A percentile compares a stretch with the other conserved stretches of the same genome.
phyloP scores from a whole-genome alignment of 1,139 yeast genomes.

The Suhomyces ambrosiae region DNA sequence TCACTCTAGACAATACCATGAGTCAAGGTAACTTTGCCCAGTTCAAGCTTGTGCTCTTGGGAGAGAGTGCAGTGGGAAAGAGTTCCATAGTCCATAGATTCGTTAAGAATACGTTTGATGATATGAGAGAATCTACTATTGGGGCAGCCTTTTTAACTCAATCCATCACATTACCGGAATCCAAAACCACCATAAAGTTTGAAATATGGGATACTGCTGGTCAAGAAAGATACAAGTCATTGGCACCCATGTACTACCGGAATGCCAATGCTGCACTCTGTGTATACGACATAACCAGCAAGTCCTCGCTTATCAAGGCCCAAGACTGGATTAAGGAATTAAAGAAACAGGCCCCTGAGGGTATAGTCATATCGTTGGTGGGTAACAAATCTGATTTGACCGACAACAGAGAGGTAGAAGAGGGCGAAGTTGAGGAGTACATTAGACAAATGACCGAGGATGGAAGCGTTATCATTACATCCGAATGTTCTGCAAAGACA shows the following conservation, averaged over 20 bases:
- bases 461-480: constrained; percentile 30
- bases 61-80: constrained; percentile 54
- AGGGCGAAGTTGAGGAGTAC: constrained; percentile 39
- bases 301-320: constrained; percentile 80
- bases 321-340: constrained; percentile 96
- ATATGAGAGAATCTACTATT: constrained; percentile 90
- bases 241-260: constrained; percentile 54
- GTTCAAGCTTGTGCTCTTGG: constrained; percentile 48
- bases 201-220: constrained; percentile 60
- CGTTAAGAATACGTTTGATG: constrained; percentile 82
- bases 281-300: constrained; percentile 32
- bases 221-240: constrained; percentile 49
- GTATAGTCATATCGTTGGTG: constrained; percentile 56
- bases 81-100: constrained; percentile 49
- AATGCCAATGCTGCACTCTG: constrained; percentile 44
- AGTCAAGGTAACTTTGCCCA: constrained; percentile 33
- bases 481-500: constrained; percentile 50
- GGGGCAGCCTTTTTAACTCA: constrained; percentile 98
- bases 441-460: constrained; percentile 33
- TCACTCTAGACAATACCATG: constrained; percentile 1
- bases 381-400: constrained; percentile 63
- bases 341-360: constrained; percentile 84
- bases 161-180: constrained; percentile 44
- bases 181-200: constrained; percentile 32
- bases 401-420: constrained; percentile 50